These are phyloP conservation scores for Aspergillus floridensis DNA, from an alignment of 2,329 filamentous ascomycete genomes.

Conservation along the genomic window DNA sequence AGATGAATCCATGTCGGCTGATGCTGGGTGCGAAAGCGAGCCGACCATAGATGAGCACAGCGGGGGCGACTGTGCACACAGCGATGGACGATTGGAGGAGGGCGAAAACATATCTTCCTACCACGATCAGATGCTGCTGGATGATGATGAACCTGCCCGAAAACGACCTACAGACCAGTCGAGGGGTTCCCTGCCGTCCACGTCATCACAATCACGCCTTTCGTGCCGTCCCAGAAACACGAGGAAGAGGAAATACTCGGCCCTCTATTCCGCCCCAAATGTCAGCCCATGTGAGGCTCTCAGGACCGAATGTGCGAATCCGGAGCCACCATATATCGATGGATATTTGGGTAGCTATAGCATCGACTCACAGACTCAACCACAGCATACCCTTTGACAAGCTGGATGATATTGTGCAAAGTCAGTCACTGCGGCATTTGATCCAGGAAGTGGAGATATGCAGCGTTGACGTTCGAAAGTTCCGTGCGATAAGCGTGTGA, in stretches of 20 bases:
- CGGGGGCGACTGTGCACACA: constrained; percentile 15
- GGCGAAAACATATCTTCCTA: neutral
- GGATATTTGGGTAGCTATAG: neutral
- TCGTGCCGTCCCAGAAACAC: neutral
- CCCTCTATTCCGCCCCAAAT: neutral
- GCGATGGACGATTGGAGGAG: constrained; percentile 8
- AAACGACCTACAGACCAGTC: neutral
- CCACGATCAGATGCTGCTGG: constrained; percentile 8
- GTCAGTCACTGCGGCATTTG: too few relatives aligned
- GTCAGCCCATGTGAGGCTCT: neutral
- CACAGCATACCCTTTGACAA: neutral
- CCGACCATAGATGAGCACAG: constrained; percentile 9
- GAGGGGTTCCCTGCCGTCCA: neutral
- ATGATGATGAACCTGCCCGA: neutral
- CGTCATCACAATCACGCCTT: neutral
- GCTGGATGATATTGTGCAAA: neutral
- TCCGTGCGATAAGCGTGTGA: neutral
- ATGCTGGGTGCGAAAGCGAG: constrained; percentile 6
- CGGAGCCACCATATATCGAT: constrained; percentile 12
- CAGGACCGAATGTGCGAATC: neutral
- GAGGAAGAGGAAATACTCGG: constrained; percentile 17
- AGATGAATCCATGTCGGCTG: neutral
- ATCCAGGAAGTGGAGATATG: too few relatives aligned
- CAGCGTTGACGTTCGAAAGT: neutral
- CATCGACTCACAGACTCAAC: neutral